These are phyloP conservation scores for Lepiota brunneoincarnata DNA, from an alignment of 768 basidiomycete species.

Conservation along the genomic window DNA sequence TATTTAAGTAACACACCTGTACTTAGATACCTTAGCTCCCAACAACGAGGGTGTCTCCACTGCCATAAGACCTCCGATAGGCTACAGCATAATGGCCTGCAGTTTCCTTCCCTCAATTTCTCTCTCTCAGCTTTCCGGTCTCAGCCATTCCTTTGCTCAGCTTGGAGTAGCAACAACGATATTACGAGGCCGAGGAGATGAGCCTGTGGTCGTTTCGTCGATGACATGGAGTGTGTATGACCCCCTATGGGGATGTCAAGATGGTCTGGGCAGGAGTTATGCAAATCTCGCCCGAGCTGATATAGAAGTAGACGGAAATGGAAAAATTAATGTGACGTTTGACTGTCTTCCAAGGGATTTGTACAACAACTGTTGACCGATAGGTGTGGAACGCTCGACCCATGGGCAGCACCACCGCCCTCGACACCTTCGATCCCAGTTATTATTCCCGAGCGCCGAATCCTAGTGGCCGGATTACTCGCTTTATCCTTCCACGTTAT, in stretches of 20 bases:
- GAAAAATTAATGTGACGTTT: background rate
- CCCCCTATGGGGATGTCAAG: slow-evolving; percentile 2
- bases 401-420: background rate
- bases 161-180: no score
- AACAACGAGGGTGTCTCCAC: no score
- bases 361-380: background rate
- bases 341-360: slow-evolving; percentile 9
- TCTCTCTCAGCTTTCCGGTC: no score
- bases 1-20: no score
- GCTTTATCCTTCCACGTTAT: background rate
- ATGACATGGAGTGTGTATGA: background rate
- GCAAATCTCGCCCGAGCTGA: slow-evolving; percentile 6
- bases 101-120: no score
- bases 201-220: background rate
- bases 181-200: slow-evolving; percentile 17
- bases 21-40: no score
- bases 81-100: no score
- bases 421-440: background rate
- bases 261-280: slow-evolving; percentile 11
- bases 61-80: no score
- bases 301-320: slow-evolving; percentile 5
- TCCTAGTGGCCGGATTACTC: background rate
- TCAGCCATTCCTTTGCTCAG: no score
- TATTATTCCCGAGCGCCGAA: background rate
- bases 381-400: background rate